Base-by-base conservation (phyloP, 805 yeast genomes). In the Hanseniaspora taiwanica region DNA sequence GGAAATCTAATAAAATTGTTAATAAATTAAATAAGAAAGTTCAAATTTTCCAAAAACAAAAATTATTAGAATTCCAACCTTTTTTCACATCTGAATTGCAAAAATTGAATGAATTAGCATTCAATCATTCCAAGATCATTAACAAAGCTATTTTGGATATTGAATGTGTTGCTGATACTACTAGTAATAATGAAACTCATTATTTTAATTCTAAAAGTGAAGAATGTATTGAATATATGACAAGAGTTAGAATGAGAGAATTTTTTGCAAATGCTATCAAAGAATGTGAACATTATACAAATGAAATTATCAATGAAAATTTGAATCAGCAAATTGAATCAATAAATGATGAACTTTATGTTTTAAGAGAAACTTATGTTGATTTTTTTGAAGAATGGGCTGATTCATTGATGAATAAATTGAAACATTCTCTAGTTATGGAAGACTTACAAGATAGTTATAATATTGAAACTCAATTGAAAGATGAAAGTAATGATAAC, bases 371-470 rank as follows among this genome's bases (percentile, higher is more conserved):
- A 17, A 54, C 62, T 17, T 68, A 78, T 27, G 66, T 80, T 40
- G 87, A 81, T 46, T 68, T 78, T 0, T 69, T 77, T 53, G 87
- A 81, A 55, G 81, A 81, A 45, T 81, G 81, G 65, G 76, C 79
- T 5, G 86, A 80, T 40, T 70, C 74, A 6, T 67, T 81, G 21
- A 66, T 80, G 40, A 68, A 62, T 47, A 84, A 79, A 48, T 80
- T 78, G 60, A 71, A 81, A 6, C 70, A 71, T 39, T 69, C 74
- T 43, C 66, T 81, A 52, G 69, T 76, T 39, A 60, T 63, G 17
- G 35, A 41, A 27, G 38, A 41, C 25, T 21, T 41, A 21, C 20
- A 37, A 1, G 33, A 18, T 29, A 18, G 17, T 8, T 29, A 9
- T 29, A 18, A 27, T n/a, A 8, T 6, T 27, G 32, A n/a, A n/a